phyloP scores from a whole-genome alignment of 495 filamentous ascomycete species.

The Xeromyces bisporus region DNA sequence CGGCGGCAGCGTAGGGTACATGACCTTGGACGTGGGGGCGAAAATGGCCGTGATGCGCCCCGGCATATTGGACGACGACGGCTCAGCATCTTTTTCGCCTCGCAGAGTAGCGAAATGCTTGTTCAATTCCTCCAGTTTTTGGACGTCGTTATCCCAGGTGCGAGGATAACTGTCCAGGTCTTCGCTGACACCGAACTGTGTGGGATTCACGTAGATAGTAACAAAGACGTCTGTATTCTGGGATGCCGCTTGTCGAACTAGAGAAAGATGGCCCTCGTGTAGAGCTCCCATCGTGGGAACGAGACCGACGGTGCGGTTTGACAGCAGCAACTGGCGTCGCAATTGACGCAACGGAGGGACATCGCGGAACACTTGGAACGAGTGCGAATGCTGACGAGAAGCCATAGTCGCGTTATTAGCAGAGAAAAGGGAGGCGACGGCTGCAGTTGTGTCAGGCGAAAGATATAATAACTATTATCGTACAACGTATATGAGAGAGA shows the following conservation, averaged over 20 bases:
- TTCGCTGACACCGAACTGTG: slow-evolving; percentile 84
- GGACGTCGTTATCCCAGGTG: slow-evolving; percentile 68
- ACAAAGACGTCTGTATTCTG: slow-evolving; percentile 79
- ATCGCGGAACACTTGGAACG: slow-evolving; percentile 57
- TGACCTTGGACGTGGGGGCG: slow-evolving; percentile 59
- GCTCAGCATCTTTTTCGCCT: background rate
- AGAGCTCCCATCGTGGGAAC: slow-evolving; percentile 97
- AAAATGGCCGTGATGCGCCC: slow-evolving; percentile 74
- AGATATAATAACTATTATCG: too few relatives aligned
- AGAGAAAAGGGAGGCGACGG: slow-evolving; percentile 14
- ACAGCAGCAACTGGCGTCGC: slow-evolving; percentile 48
- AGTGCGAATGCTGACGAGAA: slow-evolving; percentile 12
- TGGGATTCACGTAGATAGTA: slow-evolving; percentile 87
- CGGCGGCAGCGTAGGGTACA: slow-evolving; percentile 78
- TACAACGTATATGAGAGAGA: too few relatives aligned
- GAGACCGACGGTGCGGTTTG: slow-evolving; percentile 60
- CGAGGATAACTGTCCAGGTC: slow-evolving; percentile 77
- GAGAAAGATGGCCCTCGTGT: slow-evolving; percentile 73
- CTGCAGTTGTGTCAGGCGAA: too few relatives aligned
- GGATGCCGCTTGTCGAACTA: slow-evolving; percentile 69
- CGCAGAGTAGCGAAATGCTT: slow-evolving; percentile 43
- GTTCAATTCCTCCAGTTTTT: slow-evolving; percentile 49
- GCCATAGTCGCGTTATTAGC: slow-evolving; percentile 12
- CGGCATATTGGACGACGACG: slow-evolving; percentile 7
- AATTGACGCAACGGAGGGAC: slow-evolving; percentile 52